Base-by-base conservation (phyloP, 225 moss, liverwort and hornwort genomes). In the Climacium dendroides region DNA sequence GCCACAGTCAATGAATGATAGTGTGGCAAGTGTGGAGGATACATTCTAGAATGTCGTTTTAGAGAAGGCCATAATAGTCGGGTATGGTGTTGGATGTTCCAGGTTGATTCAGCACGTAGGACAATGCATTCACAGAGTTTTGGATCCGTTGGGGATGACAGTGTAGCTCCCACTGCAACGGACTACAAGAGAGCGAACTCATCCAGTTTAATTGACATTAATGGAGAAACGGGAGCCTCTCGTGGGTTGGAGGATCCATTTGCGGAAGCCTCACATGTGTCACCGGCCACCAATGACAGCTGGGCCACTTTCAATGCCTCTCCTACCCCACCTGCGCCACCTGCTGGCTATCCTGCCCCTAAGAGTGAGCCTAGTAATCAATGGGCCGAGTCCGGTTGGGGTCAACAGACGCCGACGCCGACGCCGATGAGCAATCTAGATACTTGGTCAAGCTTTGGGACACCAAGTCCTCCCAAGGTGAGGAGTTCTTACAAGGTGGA, bases 261-360 rank as follows among this genome's bases (percentile, higher is more conserved):
- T 83, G 87, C 89, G 79, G 93, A 92, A 82, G 70, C 80, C 57
- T 77, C 89, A 35, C 94, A 83, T 37, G 88, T 74, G 22, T 69
- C 90, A 55, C 83, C 94, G 54, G 86, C 83, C 47, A 89, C 91
- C 29, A 94, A 90, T 80, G 94, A 91, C 75, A 96, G 96, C 63
- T 98, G 98, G 98, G 98, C 98, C 47, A 96, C 96, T 23, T 98
- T 98, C 89, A 95, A 94, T 79, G 90, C 92, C 35, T 87, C 92
- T 70, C 93, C 96, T 26, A 60, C 89, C 39, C 83, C 93, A 73
- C 73, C 87, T 60, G 74, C 90, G 15, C 93, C 98, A 58, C 90
- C 94, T 85, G 95, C 94, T 85, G 96, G 96, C 79, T 98, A 98
- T 87, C 96, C 98, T 76, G 90, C 91, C 48, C 85, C 93, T 11